These are phyloP conservation scores for Amesomyces nigricolor DNA, from an alignment of 2,329 filamentous ascomycete species.

Conservation along the genomic window DNA sequence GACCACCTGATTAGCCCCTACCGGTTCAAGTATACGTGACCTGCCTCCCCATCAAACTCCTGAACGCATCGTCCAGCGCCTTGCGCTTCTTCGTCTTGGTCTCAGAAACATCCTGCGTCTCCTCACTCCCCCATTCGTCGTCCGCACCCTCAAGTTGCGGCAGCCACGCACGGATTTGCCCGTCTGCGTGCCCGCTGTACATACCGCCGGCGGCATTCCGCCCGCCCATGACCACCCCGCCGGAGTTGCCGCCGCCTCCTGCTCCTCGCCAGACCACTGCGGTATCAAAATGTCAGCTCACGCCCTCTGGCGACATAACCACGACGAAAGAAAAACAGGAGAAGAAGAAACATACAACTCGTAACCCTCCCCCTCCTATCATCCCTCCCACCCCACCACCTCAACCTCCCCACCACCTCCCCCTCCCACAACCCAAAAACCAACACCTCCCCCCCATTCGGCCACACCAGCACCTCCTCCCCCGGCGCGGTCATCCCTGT, in stretches of 20 bases:
- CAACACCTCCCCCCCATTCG: slow-evolving; percentile 75
- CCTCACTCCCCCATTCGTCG: slow-evolving; percentile 40
- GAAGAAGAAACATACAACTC: slow-evolving; percentile 30
- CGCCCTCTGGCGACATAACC: not conserved
- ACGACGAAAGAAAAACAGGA: not conserved
- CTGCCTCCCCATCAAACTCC: slow-evolving; percentile 65
- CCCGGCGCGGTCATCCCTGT: slow-evolving; percentile 48
- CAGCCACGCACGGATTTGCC: slow-evolving; percentile 74
- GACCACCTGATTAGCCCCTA: too few species aligned
- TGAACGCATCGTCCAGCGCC: slow-evolving; percentile 73
- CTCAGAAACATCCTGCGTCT: slow-evolving; percentile 41
- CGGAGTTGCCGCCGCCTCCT: slow-evolving; percentile 53
- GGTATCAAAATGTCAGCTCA: slow-evolving; percentile 35
- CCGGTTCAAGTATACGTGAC: slow-evolving; percentile 51
- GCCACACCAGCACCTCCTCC: slow-evolving; percentile 69
- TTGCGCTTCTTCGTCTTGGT: slow-evolving; percentile 65
- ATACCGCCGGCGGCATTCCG: slow-evolving; percentile 50
- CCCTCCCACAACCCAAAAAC: slow-evolving; percentile 76
- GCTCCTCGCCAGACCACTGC: slow-evolving; percentile 62
- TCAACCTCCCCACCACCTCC: slow-evolving; percentile 62
- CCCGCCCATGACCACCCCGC: slow-evolving; percentile 56
- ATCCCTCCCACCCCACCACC: slow-evolving; percentile 50
- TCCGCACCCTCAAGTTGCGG: slow-evolving; percentile 45
- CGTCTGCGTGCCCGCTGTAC: slow-evolving; percentile 79
- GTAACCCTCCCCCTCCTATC: slow-evolving; percentile 62